A percentile compares a stretch with the other conserved stretches of the same genome.
These are phyloP conservation scores for Plectosphaerella sp. DNA, from an alignment of 2,329 filamentous ascomycete genomes.

Conservation along the genomic window DNA sequence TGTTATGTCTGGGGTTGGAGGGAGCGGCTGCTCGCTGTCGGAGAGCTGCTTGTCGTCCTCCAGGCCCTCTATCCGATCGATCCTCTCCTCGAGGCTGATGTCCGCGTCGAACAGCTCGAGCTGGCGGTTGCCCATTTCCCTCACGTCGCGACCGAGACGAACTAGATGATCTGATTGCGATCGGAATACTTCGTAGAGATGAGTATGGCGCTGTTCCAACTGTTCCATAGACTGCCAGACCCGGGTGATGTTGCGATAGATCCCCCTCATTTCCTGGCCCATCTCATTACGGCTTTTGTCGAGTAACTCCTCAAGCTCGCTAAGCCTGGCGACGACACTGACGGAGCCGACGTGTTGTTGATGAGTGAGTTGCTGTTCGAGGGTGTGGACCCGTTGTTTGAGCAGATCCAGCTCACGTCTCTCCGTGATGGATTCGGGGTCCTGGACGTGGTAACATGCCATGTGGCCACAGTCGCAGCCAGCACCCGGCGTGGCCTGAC, in stretches of 20 bases:
- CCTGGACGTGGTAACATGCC: slow-evolving; percentile 52
- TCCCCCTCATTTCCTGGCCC: slow-evolving; percentile 47
- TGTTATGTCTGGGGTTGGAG: slow-evolving; percentile 1
- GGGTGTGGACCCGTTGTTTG: slow-evolving; percentile 36
- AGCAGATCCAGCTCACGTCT: slow-evolving; percentile 44
- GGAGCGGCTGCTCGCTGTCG: slow-evolving; percentile 4
- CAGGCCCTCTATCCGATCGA: slow-evolving; percentile 43
- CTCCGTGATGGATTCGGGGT: slow-evolving; percentile 37
- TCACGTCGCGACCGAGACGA: slow-evolving; percentile 33
- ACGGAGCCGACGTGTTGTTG: slow-evolving; percentile 31
- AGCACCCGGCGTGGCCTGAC: slow-evolving; percentile 47
- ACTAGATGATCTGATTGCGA: slow-evolving; percentile 36
- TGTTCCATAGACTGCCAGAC: slow-evolving; percentile 49
- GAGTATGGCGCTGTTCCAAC: slow-evolving; percentile 31
- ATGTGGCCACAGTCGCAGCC: slow-evolving; percentile 56
- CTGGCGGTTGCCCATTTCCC: slow-evolving; percentile 42
- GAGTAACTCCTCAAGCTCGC: slow-evolving; percentile 48
- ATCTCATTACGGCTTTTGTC: slow-evolving; percentile 48
- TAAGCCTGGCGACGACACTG: slow-evolving; percentile 37
- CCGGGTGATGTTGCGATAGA: slow-evolving; percentile 49
- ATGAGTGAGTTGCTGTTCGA: slow-evolving; percentile 38
- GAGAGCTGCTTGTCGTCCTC: slow-evolving; percentile 3
- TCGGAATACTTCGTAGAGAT: slow-evolving; percentile 29
- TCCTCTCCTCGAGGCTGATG: slow-evolving; percentile 48
- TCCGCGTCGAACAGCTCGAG: slow-evolving; percentile 46